Percentiles rank a stretch among this genome's conserved stretches.
Evolutionary conservation across 202 grass and related monocot species (phyloP).

Genomic region (Elaeis oleifera): DNA sequence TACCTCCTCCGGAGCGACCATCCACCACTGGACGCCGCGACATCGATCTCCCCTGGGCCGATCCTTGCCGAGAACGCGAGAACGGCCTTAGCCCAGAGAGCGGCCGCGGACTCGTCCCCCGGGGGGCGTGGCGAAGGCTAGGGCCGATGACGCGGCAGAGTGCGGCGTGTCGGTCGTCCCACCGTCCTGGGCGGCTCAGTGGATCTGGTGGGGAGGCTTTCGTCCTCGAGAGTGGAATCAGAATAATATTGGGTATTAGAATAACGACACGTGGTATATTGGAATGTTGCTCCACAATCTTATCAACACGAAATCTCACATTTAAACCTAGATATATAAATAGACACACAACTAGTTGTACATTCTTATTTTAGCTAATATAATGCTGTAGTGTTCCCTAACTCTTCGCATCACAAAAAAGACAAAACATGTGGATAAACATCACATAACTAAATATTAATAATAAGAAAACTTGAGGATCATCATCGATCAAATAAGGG

Average conservation of each 20-base stretch:
- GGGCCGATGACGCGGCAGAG: conserved; percentile 35
- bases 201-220: too few species aligned
- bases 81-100: conserved; percentile 74
- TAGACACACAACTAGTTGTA: too few species aligned
- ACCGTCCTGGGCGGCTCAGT: conserved; percentile 33
- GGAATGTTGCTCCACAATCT: too few species aligned
- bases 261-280: too few species aligned
- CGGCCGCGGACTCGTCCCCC: conserved; percentile 15
- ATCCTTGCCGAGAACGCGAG: conserved; percentile 26
- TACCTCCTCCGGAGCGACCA: conserved; percentile 22
- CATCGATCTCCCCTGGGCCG: conserved; percentile 34
- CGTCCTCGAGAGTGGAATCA: too few species aligned
- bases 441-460: background rate
- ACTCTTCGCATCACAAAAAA: too few species aligned
- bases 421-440: background rate
- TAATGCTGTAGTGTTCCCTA: too few species aligned
- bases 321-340: too few species aligned
- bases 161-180: conserved; percentile 48
- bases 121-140: conserved; percentile 2
- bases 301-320: too few species aligned
- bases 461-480: conserved; percentile 6
- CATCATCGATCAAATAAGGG: background rate
- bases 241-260: too few species aligned
- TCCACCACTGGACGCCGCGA: background rate
- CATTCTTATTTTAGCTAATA: too few species aligned